Evolutionary conservation across 768 basidiomycete genomes (phyloP).

Genomic region (Hemileccinum impolitum): DNA sequence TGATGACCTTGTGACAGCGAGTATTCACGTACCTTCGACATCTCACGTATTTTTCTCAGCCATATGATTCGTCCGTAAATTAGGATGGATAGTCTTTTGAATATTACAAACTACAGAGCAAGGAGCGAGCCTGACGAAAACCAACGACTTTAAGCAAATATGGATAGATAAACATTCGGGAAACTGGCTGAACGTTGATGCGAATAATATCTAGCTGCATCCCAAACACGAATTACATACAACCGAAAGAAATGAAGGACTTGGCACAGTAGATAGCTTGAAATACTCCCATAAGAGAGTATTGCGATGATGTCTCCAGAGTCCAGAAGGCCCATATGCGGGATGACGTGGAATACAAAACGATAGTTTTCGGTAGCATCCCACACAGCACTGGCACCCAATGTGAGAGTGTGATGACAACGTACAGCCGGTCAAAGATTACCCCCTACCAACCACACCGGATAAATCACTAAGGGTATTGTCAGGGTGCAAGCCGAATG

Average conservation of each 20-base stretch:
- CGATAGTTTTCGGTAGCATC: neutral
- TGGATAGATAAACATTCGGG: too few relatives aligned
- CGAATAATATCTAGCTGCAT: too few relatives aligned
- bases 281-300: too few relatives aligned
- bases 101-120: neutral
- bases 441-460: neutral
- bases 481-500: neutral
- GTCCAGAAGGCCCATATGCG: too few relatives aligned
- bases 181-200: too few relatives aligned
- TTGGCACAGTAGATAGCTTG: too few relatives aligned
- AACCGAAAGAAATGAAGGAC: too few relatives aligned
- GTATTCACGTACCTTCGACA: neutral
- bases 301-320: too few relatives aligned
- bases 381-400: neutral
- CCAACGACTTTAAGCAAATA: too few relatives aligned
- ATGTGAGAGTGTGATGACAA: neutral
- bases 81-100: neutral
- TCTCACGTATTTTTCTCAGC: neutral
- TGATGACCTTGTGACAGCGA: neutral
- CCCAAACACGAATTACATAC: too few relatives aligned
- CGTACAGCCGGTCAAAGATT: neutral
- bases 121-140: too few relatives aligned
- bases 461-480: constrained; percentile 21
- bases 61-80: constrained; percentile 1
- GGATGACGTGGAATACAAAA: neutral